These are phyloP conservation scores for Boletus albobrunnescens DNA, from an alignment of 1,284 basidiomycete species.

Conservation along the genomic window DNA sequence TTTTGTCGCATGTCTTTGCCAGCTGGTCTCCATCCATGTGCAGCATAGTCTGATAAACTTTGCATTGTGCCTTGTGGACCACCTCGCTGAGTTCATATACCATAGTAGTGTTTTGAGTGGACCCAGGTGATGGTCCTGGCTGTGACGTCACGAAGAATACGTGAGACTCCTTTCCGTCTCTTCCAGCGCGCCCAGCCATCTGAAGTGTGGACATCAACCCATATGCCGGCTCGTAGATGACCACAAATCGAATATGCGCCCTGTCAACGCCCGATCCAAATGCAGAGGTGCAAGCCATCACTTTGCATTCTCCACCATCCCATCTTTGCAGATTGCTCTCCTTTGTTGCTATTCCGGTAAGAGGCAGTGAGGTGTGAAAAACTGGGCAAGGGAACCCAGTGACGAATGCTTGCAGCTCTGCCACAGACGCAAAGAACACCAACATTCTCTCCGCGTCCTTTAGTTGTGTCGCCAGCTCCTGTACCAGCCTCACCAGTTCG, in stretches of 20 bases:
- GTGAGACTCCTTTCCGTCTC: background rate
- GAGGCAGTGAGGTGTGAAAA: background rate
- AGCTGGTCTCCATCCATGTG: background rate
- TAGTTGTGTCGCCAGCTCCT: background rate
- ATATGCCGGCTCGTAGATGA: background rate
- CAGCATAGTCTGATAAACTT: background rate
- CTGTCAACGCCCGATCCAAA: background rate
- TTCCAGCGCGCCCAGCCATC: background rate
- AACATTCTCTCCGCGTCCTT: background rate
- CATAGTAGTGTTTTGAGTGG: background rate
- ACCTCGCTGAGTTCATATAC: background rate
- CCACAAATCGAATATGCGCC: background rate
- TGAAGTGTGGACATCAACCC: background rate
- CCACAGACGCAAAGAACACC: background rate
- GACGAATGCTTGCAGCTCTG: background rate
- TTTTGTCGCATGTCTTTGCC: background rate
- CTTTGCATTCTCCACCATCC: background rate
- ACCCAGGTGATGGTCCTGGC: background rate
- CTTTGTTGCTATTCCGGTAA: background rate
- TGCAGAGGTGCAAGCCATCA: background rate
- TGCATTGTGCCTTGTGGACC: background rate
- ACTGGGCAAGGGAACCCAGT: background rate
- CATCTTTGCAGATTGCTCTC: background rate
- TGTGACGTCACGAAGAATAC: background rate
- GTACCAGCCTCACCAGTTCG: background rate